Percentiles rank a stretch among this genome's conserved stretches.
These are phyloP conservation scores for Crithidia mellificae DNA, from an alignment of 208 protist species.

Conservation along the genomic window DNA sequence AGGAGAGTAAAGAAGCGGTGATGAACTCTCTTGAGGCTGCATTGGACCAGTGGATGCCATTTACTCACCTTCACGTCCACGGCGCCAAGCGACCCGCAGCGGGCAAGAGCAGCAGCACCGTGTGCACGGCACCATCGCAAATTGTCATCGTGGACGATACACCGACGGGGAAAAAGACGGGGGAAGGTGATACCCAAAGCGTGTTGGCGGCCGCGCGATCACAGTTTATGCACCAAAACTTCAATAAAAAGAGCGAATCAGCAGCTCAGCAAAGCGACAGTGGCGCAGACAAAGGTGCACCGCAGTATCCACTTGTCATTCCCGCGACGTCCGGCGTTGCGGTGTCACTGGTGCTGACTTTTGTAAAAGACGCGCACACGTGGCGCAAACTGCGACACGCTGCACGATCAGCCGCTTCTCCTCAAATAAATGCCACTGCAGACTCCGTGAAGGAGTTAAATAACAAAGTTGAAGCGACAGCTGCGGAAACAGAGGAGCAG, in stretches of 20 bases:
- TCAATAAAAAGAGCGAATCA: too few species aligned
- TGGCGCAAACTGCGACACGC: conserved; percentile 12
- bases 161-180: background rate
- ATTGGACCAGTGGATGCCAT: conserved; percentile 3
- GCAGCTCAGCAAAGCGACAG: background rate
- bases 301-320: background rate
- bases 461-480: background rate
- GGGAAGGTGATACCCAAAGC: background rate
- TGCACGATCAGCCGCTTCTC: background rate
- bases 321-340: background rate
- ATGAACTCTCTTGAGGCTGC: conserved; percentile 4
- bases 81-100: background rate
- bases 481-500: background rate
- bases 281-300: background rate
- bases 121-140: background rate
- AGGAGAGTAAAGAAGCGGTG: background rate
- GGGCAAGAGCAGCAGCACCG: background rate
- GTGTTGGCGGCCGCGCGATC: background rate
- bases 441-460: too few species aligned
- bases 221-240: background rate
- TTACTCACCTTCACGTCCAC: conserved; percentile 7
- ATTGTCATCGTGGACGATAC: background rate
- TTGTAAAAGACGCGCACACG: conserved; percentile 8
- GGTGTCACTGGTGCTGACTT: conserved; percentile 4
- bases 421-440: background rate